These are phyloP conservation scores for Moesziomyces globuligerus DNA, from an alignment of 1,284 basidiomycete species.

Conservation along the genomic window DNA sequence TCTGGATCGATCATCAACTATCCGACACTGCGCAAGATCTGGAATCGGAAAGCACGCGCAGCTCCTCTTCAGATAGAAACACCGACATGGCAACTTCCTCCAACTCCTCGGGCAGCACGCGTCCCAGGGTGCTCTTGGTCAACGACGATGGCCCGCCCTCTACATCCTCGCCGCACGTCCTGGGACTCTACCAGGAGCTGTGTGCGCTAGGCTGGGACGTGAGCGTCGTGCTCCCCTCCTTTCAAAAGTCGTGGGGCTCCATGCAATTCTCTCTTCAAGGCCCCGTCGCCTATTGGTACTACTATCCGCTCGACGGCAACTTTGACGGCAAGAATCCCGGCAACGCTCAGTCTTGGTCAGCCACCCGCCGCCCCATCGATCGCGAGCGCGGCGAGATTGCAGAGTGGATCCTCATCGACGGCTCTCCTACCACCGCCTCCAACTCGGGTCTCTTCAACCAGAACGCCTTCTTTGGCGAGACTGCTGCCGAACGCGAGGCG, in stretches of 20 bases:
- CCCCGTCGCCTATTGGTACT: conserved; percentile 63
- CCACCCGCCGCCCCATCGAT: conserved; percentile 51
- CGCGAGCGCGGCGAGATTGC: conserved; percentile 54
- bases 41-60: too few relatives aligned
- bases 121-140: conserved; percentile 55
- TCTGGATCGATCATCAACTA: conserved; percentile 23
- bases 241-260: conserved; percentile 59
- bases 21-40: conserved; percentile 15
- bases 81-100: neutral
- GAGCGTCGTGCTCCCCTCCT: conserved; percentile 62
- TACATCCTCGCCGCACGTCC: conserved; percentile 58
- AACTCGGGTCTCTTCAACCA: conserved; percentile 63
- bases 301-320: conserved; percentile 61
- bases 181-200: conserved; percentile 57
- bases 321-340: conserved; percentile 45
- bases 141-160: conserved; percentile 66
- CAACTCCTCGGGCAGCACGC: conserved; percentile 5
- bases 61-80: neutral
- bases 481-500: conserved; percentile 13
- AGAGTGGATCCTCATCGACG: conserved; percentile 65
- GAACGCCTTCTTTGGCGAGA: conserved; percentile 41
- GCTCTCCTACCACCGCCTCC: conserved; percentile 62
- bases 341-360: conserved; percentile 55
- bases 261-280: conserved; percentile 57
- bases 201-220: conserved; percentile 58